phyloP scores from a whole-genome alignment of 192 early-diverging fungal species.

The Entrophospora sp. region DNA sequence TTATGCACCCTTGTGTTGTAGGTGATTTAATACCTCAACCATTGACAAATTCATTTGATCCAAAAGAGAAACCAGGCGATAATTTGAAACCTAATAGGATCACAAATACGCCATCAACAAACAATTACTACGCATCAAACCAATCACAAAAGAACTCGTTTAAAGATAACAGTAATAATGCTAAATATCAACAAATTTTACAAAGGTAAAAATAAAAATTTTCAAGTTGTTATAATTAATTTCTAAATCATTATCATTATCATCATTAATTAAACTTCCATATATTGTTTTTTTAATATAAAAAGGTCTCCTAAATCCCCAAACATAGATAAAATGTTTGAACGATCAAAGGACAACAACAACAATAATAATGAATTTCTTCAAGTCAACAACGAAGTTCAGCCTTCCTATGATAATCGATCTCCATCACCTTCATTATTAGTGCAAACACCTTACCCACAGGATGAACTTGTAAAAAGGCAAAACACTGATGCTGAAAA shows the following conservation, averaged over 20 bases:
- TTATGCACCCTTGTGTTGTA: conserved; percentile 66
- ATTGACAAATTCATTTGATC: background rate
- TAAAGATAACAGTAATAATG: too few relatives aligned
- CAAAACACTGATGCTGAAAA: conserved; percentile 16
- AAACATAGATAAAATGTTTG: too few relatives aligned
- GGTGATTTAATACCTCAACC: conserved; percentile 23
- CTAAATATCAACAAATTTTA: too few relatives aligned
- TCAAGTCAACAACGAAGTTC: background rate
- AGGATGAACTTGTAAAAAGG: conserved; percentile 10
- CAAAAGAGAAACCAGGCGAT: background rate
- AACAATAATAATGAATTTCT: background rate
- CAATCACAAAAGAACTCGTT: too few relatives aligned
- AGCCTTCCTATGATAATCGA: conserved; percentile 12
- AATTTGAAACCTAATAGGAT: background rate
- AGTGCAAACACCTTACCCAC: background rate
- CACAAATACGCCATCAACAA: too few relatives aligned
- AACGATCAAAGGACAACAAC: background rate
- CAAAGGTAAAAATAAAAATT: too few relatives aligned
- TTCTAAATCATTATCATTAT: too few relatives aligned
- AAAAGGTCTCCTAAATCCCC: too few relatives aligned
- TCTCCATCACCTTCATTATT: conserved; percentile 17
- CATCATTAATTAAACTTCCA: too few relatives aligned
- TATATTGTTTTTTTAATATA: too few relatives aligned
- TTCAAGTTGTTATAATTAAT: too few relatives aligned
- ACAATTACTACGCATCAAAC: too few relatives aligned